These are phyloP conservation scores for Curvularia spicifera DNA, from an alignment of 2,329 filamentous ascomycete species.

Conservation along the genomic window DNA sequence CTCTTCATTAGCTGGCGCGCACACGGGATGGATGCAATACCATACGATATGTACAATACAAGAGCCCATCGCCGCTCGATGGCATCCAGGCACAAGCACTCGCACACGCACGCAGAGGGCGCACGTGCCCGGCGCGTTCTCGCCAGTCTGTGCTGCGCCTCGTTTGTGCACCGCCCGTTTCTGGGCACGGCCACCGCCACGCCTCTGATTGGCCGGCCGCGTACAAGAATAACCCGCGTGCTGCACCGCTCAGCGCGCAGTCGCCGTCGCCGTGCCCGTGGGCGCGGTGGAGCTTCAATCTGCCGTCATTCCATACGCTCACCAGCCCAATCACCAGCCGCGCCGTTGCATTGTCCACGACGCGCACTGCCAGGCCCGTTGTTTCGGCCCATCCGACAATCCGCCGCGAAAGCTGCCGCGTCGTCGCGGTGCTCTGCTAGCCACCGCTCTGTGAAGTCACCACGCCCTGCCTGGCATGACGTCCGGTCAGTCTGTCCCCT, in stretches of 20 bases:
- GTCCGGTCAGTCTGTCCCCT: constrained; percentile 22
- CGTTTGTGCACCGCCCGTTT: constrained; percentile 7
- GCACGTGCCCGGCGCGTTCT: background rate
- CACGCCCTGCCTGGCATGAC: constrained; percentile 26
- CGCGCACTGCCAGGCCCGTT: constrained; percentile 6
- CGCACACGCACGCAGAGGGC: background rate
- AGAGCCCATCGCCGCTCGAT: too few relatives aligned
- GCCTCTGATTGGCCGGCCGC: background rate
- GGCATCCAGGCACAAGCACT: background rate
- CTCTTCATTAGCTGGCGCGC: background rate
- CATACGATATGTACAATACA: too few relatives aligned
- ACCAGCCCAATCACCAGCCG: background rate
- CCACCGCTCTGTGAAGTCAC: constrained; percentile 1
- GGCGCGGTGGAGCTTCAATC: constrained; percentile 8
- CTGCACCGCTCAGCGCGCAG: constrained; percentile 1
- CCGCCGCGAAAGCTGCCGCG: constrained; percentile 6
- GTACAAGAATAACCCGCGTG: constrained; percentile 6
- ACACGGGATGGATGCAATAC: background rate
- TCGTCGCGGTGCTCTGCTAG: constrained; percentile 8
- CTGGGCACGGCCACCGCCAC: background rate
- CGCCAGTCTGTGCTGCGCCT: too few relatives aligned
- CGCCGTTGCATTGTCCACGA: background rate
- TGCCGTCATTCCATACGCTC: constrained; percentile 13
- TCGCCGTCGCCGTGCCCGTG: background rate
- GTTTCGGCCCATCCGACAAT: constrained; percentile 7